These are phyloP conservation scores for Podospora didyma DNA, from an alignment of 495 filamentous ascomycete species.

Conservation along the genomic window DNA sequence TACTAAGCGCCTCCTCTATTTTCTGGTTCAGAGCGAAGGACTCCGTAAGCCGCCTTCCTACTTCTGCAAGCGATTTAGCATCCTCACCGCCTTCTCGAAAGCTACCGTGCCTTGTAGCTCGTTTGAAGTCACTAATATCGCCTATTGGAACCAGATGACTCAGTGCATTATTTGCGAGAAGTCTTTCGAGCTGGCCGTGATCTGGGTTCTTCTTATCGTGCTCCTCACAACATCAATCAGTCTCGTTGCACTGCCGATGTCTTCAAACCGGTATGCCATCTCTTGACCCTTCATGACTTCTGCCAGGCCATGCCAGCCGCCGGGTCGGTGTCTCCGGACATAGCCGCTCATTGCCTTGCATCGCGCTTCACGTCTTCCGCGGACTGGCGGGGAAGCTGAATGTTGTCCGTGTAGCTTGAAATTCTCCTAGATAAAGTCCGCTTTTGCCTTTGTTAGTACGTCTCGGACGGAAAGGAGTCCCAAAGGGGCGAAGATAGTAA, in stretches of 20 bases:
- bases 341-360: neutral
- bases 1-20: too few relatives aligned
- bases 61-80: neutral
- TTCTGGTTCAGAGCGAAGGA: neutral
- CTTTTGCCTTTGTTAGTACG: neutral
- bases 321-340: neutral
- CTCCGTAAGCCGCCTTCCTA: neutral
- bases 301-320: neutral
- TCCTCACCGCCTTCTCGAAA: neutral
- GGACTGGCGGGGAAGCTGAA: neutral
- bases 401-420: neutral
- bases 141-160: neutral
- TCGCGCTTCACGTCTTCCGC: slow-evolving; percentile 1
- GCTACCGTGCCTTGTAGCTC: neutral
- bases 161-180: neutral
- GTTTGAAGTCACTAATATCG: neutral
- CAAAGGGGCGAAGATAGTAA: neutral
- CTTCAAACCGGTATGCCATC: neutral
- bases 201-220: neutral
- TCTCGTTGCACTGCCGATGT: neutral
- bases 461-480: neutral
- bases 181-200: neutral
- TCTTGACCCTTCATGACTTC: neutral
- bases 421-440: neutral
- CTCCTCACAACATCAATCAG: slow-evolving; percentile 1